Base-by-base conservation (phyloP, 768 basidiomycete species). In the Paxillus involutus region DNA sequence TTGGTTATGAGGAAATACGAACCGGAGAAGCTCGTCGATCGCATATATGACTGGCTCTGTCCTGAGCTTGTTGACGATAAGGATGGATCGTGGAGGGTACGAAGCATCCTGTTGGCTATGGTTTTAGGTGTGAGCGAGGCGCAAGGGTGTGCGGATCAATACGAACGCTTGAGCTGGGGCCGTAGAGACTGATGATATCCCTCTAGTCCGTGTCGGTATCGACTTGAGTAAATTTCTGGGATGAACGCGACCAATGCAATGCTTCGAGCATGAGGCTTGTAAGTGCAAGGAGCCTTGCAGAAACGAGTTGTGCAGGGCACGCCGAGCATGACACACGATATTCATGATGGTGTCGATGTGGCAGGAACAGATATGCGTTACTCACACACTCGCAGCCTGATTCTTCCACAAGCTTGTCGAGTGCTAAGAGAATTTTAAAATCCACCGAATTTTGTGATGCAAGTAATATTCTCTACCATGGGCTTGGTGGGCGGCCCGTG, bases 51-150 rank as follows among this genome's bases (percentile, higher is more conserved):
- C 89, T 9, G 86, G 85, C 52, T 84, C 82, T 37, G 89, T 91
- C 43, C 89, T 81, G 32, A 88, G 74, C 69, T 91, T 91, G 73
- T 91, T 91, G 13, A 91, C 88, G 57, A 91, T 80, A 48, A 91
- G 79, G 40, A 90, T 84, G 42, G 81, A 76, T 63, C 82, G 82
- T 41, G 82, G 85, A 24, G 80, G 76, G 29, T 64, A 51, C n/a
- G 55, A 50, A 3, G 56, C 60, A 41, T 44, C 58, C 56, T 62
- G 61, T 56, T 52, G 57, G 57, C 68, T 69, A 51, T 53, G 59
- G 55, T 49, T 51, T 63, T 32, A 57, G 65, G 51, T 24, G 37
- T 69, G 68, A 71, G 70, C 55, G 30, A 47, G 40, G 57, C 24
- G 48, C 49, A 17, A 52, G 51, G 36, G 19, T 14, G 36, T 36